Percentiles rank a stretch among this genome's conserved stretches.
These are phyloP conservation scores for Cladobotryum mycophilum DNA, from an alignment of 2,329 filamentous ascomycete genomes.

Conservation along the genomic window DNA sequence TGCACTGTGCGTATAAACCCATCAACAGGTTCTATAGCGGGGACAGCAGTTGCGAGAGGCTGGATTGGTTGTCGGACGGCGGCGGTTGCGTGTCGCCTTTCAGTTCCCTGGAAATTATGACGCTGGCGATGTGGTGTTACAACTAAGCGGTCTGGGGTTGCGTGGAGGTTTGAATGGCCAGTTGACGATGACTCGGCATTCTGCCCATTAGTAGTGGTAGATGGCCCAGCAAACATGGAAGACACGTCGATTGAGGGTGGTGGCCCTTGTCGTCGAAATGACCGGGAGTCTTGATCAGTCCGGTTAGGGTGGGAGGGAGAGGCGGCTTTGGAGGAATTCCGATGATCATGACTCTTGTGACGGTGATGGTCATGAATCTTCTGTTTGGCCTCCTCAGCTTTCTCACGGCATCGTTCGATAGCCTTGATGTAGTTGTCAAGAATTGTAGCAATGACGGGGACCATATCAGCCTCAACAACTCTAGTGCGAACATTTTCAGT, in stretches of 20 bases:
- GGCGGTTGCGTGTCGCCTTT: slow-evolving; percentile 43
- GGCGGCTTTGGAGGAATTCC: slow-evolving; percentile 40
- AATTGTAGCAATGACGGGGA: slow-evolving; percentile 96
- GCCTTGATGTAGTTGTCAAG: slow-evolving; percentile 98
- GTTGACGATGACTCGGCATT: slow-evolving; percentile 18
- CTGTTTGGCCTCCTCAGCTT: slow-evolving; percentile 74
- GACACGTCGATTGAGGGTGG: slow-evolving; percentile 62
- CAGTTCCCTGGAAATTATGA: slow-evolving; percentile 45
- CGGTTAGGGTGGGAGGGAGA: slow-evolving; percentile 50
- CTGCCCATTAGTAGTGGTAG: slow-evolving; percentile 23
- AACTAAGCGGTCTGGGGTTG: slow-evolving; percentile 15
- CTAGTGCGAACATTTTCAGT: slow-evolving; percentile 90
- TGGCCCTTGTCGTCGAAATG: slow-evolving; percentile 69
- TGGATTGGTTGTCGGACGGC: slow-evolving; percentile 46
- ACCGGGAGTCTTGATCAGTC: slow-evolving; percentile 52
- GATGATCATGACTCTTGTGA: slow-evolving; percentile 44
- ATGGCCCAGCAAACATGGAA: slow-evolving; percentile 34
- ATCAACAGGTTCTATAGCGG: slow-evolving; percentile 62
- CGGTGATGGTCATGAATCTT: slow-evolving; percentile 53
- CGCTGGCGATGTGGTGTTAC: slow-evolving; percentile 37
- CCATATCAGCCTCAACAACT: slow-evolving; percentile 98
- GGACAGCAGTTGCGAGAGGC: slow-evolving; percentile 60
- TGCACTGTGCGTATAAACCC: slow-evolving; percentile 75
- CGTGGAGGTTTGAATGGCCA: slow-evolving; percentile 10
- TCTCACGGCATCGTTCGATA: slow-evolving; percentile 83